Conservation (phyloP, 352 stramenopile genomes). For the Phytophthora citrophthora region DNA sequence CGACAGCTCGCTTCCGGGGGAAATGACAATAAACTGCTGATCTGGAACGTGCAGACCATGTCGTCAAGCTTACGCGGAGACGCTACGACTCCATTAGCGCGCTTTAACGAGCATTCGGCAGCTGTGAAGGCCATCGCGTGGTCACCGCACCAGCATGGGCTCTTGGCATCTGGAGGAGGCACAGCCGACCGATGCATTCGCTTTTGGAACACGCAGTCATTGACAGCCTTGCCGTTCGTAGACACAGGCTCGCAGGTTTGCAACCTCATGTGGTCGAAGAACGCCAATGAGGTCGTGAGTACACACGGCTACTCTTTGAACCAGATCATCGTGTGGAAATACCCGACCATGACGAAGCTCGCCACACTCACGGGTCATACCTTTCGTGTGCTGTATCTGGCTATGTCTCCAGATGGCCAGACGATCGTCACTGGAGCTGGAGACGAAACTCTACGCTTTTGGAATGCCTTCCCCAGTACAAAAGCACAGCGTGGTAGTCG, state of each 20-base stretch:
- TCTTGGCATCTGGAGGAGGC: conserved; percentile 95
- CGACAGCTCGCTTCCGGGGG: conserved; percentile 92
- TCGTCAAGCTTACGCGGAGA: conserved; percentile 35
- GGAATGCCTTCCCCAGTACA: conserved; percentile 95
- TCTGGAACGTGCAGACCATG: conserved; percentile 91
- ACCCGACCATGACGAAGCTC: conserved; percentile 97
- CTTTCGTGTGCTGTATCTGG: conserved; percentile 96
- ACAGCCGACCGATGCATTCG: conserved; percentile 97
- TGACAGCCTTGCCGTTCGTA: conserved; percentile 89
- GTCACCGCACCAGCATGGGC: conserved; percentile 96
- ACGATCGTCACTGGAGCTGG: conserved; percentile 98
- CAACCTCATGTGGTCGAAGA: conserved; percentile 98
- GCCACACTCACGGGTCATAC: conserved; percentile 96
- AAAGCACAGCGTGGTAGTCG: conserved; percentile 58
- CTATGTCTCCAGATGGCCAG: conserved; percentile 96
- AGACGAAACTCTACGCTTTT: conserved; percentile 98
- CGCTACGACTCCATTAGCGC: conserved; percentile 76
- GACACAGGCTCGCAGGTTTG: conserved; percentile 97
- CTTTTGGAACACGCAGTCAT: conserved; percentile 97
- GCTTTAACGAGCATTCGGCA: conserved; percentile 96
- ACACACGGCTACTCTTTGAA: conserved; percentile 99
- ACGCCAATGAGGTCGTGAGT: conserved; percentile 98
- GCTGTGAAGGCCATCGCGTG: conserved; percentile 98
- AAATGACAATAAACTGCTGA: conserved; percentile 98
- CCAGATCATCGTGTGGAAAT: conserved; percentile 98